Evolutionary conservation across 768 basidiomycete genomes (phyloP), one percentile per base, ranked within the genome.

Genomic region (Hygrophorus russula): DNA sequence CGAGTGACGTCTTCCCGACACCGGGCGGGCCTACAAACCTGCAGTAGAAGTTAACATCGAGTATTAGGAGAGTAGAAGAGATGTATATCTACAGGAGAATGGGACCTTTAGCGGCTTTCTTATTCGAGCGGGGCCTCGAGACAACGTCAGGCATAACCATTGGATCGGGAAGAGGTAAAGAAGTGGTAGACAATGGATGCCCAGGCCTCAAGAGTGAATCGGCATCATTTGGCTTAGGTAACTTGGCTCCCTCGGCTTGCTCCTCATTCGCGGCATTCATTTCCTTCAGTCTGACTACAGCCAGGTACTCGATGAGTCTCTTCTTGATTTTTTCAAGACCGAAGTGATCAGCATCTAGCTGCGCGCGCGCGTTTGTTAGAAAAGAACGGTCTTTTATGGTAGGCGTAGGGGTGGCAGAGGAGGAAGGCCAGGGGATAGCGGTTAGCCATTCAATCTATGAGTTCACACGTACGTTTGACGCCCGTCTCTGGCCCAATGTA

Each of bases 311-410:
- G 36, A 94, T 84, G 2, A 94, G 61, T 8, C 92, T 71, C 49
- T 86, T 81, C 70, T 96, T 97, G 58, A 97, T 82, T 58, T 86
- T 88, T 46, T 92, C 88, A 13, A 97, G 67, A 1, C 93, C 93
- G 52, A 81, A 94, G 59, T 97, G 92, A 47, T 94, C 92, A 10
- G 78, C 70, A 52, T 97, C 91, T 7, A 97, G 76, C 56, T 87
- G 89, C 15, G 67, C 66, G 17, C 85, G 79, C 19, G 92, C 89
- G 30, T 70, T 73, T 20, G 69, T 47, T 19, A 90, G 69, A 66
- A 88, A 88, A 3, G 71, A 64, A 18, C 64, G 65, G 49, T 78
- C 58, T 5, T 46, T 38, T 46, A 37, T n/a, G 46, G 28, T 42
- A 36, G 39, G 8, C 18, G 55, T 42, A 8, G 36, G 38, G 24